A percentile compares a stretch with the other conserved stretches of the same genome.
phyloP scores from a whole-genome alignment of 176 grass and related monocot genomes.

The Cenchrus fungigraminus region DNA sequence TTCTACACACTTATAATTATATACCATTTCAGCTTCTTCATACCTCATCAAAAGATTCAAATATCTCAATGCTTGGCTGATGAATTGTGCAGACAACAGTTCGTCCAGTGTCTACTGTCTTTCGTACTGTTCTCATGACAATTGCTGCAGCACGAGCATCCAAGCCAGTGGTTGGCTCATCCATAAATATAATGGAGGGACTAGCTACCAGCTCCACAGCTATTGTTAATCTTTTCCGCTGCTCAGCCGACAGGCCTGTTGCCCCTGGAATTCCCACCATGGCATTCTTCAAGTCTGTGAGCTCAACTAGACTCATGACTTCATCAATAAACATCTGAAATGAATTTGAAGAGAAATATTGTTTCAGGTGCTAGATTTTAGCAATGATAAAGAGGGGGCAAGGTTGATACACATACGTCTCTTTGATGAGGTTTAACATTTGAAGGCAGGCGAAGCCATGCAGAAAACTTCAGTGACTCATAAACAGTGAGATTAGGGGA shows the following conservation, averaged over 20 bases:
- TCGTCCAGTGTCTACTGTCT: constrained; percentile 92
- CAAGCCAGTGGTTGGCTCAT: constrained; percentile 85
- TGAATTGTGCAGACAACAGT: constrained; percentile 95
- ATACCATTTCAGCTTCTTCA: constrained; percentile 1
- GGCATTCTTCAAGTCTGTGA: constrained; percentile 69
- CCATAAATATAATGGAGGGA: constrained; percentile 96
- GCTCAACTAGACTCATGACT: constrained; percentile 90
- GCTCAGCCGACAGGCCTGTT: constrained; percentile 80
- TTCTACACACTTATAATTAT: background rate
- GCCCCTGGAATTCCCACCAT: constrained; percentile 75
- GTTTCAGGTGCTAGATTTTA: constrained; percentile 19
- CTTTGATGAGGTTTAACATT: constrained; percentile 69
- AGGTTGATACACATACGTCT: constrained; percentile 56
- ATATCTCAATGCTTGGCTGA: constrained; percentile 95
- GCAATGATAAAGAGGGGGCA: constrained; percentile 18
- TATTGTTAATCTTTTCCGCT: constrained; percentile 89
- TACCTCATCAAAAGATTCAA: constrained; percentile 99
- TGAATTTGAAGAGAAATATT: constrained; percentile 31
- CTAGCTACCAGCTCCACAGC: constrained; percentile 89
- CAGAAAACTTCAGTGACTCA: constrained; percentile 83
- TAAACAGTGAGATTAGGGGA: constrained; percentile 82
- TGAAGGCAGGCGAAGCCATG: constrained; percentile 91
- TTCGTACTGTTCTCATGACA: constrained; percentile 93
- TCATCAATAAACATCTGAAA: constrained; percentile 90
- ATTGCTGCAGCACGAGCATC: constrained; percentile 94